Base-by-base conservation (phyloP, 108 stramenopile species). In the Bacterosira constricta region DNA sequence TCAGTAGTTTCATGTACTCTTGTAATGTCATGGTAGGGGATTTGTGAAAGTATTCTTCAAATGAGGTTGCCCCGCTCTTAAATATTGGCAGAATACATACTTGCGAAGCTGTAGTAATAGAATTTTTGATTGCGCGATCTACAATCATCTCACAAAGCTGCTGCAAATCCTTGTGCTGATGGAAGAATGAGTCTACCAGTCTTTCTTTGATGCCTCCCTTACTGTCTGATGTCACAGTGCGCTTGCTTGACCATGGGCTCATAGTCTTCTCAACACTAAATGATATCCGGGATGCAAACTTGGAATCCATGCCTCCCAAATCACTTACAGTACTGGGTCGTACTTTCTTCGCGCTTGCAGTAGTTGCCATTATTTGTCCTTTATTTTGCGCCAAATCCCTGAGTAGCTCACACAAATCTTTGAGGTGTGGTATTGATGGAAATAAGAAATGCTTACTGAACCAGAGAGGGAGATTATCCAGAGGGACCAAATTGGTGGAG, bases 121-220 rank as follows among this genome's bases (percentile, higher is more conserved):
- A 64, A 44, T 82, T 82, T 44, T 90, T 88, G 25, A 84, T 17
- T 17, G 63, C 75, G 45, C 71, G 77, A 46, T 80, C 61, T 15
- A 88, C 71, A 13, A 77, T 66, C 36, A 90, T 82, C 38, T 90
- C 87, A 63, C 87, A 90, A 18, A 91, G 73, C 34, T 82, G 68
- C 42, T 84, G 84, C 37, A 94, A 53, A 18, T 78, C 81, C 32
- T 66, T 74, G 74, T 90, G 90, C 45, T 88, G 90, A 69, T 94
- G 93, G 71, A 94, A 94, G 73, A 94, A 94, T 23, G 81, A 79
- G 45, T 91, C 90, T 23, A 65, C 49, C 29, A 94, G 75, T 69
- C 82, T 91, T 2, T 62, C 80, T 52, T 73, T 56, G 26, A 87
- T 85, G 12, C 39, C 55, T 17, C 11, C 11, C 36, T 66, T 63